Evolutionary conservation across 2,329 filamentous ascomycete species (phyloP).

Genomic region (Fusarium mangiferae): DNA sequence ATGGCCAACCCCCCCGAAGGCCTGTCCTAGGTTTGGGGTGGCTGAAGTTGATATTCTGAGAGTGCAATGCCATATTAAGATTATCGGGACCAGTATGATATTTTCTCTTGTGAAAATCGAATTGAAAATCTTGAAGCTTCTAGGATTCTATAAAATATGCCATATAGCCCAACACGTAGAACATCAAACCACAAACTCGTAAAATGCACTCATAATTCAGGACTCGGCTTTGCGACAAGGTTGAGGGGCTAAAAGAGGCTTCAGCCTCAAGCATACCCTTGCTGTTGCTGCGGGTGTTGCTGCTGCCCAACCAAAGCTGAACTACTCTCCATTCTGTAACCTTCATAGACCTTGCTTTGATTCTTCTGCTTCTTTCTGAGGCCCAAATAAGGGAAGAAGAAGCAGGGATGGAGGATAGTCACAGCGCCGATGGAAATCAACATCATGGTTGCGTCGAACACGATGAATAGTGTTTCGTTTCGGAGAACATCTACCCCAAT

Average conservation of each 20-base stretch:
- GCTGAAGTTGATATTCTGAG: fast-evolving
- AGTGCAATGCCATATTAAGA: not conserved
- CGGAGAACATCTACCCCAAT: slow-evolving; percentile 15
- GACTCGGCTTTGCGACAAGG: not conserved
- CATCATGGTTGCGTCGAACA: slow-evolving; percentile 23
- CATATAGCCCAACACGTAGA: not conserved
- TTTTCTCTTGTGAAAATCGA: not conserved
- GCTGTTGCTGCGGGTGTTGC: not conserved
- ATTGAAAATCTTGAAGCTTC: not conserved
- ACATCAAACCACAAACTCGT: not conserved
- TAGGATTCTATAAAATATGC: not conserved
- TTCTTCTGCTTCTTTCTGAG: slow-evolving; percentile 13
- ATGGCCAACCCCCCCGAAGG: not conserved
- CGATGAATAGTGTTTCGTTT: slow-evolving; percentile 32
- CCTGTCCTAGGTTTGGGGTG: no score
- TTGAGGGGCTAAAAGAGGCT: no score
- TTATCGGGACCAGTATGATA: not conserved
- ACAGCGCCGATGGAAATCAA: slow-evolving; percentile 22
- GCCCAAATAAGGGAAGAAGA: slow-evolving; percentile 30
- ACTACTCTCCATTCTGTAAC: slow-evolving; percentile 9
- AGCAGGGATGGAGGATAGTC: slow-evolving; percentile 23
- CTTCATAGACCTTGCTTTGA: slow-evolving; percentile 13
- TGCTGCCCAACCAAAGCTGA: slow-evolving; percentile 5
- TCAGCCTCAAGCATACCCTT: not conserved
- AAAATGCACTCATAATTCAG: not conserved